A percentile compares a stretch with the other conserved stretches of the same genome.
These are phyloP conservation scores for Saccharata proteae DNA, from an alignment of 2,329 filamentous ascomycete genomes.

Conservation along the genomic window DNA sequence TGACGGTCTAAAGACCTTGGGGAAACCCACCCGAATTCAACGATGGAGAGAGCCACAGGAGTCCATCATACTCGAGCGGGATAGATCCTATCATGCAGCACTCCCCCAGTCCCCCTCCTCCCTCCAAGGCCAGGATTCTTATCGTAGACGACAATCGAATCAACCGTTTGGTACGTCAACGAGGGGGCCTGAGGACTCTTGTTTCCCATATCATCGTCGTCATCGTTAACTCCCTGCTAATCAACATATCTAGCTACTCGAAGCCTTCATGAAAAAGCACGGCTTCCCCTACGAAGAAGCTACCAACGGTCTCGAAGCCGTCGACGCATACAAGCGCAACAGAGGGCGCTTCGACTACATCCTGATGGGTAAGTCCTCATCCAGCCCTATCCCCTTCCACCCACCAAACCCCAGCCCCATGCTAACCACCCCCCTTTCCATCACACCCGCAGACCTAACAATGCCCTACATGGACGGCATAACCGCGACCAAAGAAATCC, in stretches of 20 bases:
- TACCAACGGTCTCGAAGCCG: conserved; percentile 21
- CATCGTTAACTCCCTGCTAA: background rate
- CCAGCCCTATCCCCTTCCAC: background rate
- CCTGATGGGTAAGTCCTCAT: conserved; percentile 17
- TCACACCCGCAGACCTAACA: conserved; percentile 17
- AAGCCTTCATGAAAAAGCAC: conserved; percentile 19
- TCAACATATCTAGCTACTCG: conserved; percentile 15
- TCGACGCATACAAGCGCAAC: conserved; percentile 15
- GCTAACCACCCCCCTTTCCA: background rate
- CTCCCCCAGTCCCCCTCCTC: no score
- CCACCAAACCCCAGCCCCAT: no score
- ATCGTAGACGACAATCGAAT: conserved; percentile 8
- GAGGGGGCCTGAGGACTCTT: background rate
- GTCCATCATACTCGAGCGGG: no score
- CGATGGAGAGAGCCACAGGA: no score
- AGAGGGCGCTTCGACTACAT: conserved; percentile 15
- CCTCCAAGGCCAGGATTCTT: no score
- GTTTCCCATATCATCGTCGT: background rate
- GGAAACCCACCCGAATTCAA: no score
- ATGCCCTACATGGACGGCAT: conserved; percentile 27
- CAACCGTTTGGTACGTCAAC: conserved; percentile 5
- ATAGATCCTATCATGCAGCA: no score
- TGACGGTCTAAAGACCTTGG: no score
- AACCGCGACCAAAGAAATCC: conserved; percentile 21
- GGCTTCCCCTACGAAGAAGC: conserved; percentile 16